Conservation (phyloP, 2,329 filamentous ascomycete species). For the Colletotrichum camelliae region DNA sequence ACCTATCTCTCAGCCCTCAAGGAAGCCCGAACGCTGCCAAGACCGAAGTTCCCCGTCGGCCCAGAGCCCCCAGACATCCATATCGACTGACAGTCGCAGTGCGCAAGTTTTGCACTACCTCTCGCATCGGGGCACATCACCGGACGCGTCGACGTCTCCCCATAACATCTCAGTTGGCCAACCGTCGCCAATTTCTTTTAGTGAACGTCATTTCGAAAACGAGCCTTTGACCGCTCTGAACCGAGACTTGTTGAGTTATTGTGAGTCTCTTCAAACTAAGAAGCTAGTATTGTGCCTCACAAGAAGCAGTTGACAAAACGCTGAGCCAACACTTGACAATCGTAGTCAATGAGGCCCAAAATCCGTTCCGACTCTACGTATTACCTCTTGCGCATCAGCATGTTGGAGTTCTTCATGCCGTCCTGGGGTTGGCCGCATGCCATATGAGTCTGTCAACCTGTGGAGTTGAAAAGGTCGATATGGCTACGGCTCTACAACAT, state of each 20-base stretch:
- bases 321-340: slow-evolving; percentile 27
- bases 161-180: not conserved
- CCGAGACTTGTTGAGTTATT: not conserved
- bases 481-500: slow-evolving; percentile 24
- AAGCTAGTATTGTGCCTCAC: not conserved
- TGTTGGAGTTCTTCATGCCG: slow-evolving; percentile 29
- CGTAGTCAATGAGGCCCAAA: slow-evolving; percentile 20
- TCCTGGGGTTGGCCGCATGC: slow-evolving; percentile 30
- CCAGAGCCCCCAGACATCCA: not conserved
- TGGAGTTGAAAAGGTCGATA: not conserved
- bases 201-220: not conserved
- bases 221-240: not conserved
- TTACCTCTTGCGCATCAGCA: slow-evolving; percentile 29
- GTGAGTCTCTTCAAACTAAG: not conserved
- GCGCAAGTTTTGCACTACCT: not conserved
- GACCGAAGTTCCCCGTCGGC: not conserved
- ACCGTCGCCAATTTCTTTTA: not conserved
- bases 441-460: slow-evolving; percentile 26
- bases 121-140: not conserved
- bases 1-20: not conserved
- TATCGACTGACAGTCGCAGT: not conserved
- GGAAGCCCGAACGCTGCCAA: not conserved
- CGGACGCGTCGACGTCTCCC: not conserved
- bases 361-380: slow-evolving; percentile 27
- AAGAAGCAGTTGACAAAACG: slow-evolving; percentile 23